Base-by-base conservation (phyloP, 257 asterid species). In the Solanum infundibuliforme region DNA sequence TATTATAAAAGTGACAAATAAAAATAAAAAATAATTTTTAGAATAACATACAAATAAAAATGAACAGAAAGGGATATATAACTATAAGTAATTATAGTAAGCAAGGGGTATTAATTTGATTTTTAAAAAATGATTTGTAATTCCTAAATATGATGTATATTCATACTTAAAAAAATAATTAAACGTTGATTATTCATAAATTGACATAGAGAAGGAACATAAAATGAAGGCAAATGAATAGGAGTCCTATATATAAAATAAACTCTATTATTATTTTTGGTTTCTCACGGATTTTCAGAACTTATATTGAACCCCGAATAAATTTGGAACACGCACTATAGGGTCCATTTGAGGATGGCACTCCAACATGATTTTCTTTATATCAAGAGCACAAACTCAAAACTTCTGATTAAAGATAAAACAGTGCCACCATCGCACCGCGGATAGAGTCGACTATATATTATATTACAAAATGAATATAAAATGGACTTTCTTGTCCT, bases 351-450 rank as follows among this genome's bases (percentile, higher is more conserved):
- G 11, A 7, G 4, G 25, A 11, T 20, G 10, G 0, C n/a, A 23
- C 10, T 55, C 1, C 11, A 55, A 18, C 0, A 55, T 18, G 4
- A 2, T 55, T 55, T 55, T 55, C 5, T 55, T 20, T 3, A 55
- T 55, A 20, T 20, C 7, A 0, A 20, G 4, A 55, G 2, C 2
- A 20, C 10, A 55, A 55, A 55, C 4, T 55, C 1, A 3, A 55
- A 1, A 55, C 2, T 0, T 55, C 0, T 55, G 1, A 55, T 55
- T 20, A 55, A 55, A 11, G 0, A 55, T 8, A 8, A 20, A 55
- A 55, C 5, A 55, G 5, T 55, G 0, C 0, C n/a, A 52, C 0
- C n/a, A 21, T 0, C 23, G 4, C 9, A 55, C 1, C 1, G 18
- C 8, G 2, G 58, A 5, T 48, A 14, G 21, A 83, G 21, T 46